phyloP scores from a whole-genome alignment of 106 monocot genomes.

The Allium fistulosum region DNA sequence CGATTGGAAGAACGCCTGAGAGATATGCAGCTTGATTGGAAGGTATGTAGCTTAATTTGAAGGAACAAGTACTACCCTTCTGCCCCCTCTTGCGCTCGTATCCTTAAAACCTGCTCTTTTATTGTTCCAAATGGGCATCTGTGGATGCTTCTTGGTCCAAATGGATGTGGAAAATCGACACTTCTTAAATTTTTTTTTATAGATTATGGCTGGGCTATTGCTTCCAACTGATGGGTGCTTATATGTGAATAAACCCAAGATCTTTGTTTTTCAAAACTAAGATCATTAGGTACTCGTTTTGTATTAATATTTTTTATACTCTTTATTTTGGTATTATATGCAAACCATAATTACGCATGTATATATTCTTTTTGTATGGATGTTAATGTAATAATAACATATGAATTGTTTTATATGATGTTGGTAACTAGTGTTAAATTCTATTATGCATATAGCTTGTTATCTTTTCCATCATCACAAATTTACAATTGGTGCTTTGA shows the following conservation, averaged over 20 bases:
- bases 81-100: no score
- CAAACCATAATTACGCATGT: no score
- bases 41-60: no score
- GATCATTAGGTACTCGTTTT: slow-evolving; percentile 72
- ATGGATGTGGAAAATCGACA: slow-evolving; percentile 91
- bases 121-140: slow-evolving; percentile 63
- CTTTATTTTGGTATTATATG: no score
- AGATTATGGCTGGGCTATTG: slow-evolving; percentile 79
- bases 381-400: no score
- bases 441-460: background rate
- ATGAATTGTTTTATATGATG: no score
- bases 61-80: no score
- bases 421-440: background rate
- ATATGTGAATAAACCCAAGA: slow-evolving; percentile 43
- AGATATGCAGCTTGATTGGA: no score
- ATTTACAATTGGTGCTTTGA: no score
- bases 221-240: slow-evolving; percentile 60
- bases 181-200: slow-evolving; percentile 39
- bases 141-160: slow-evolving; percentile 98
- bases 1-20: no score
- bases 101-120: no score
- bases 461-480: background rate
- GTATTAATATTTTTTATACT: background rate
- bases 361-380: no score
- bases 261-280: slow-evolving; percentile 94